Base-by-base conservation (phyloP, 176 grass and related monocot species). In the Canna indica region DNA sequence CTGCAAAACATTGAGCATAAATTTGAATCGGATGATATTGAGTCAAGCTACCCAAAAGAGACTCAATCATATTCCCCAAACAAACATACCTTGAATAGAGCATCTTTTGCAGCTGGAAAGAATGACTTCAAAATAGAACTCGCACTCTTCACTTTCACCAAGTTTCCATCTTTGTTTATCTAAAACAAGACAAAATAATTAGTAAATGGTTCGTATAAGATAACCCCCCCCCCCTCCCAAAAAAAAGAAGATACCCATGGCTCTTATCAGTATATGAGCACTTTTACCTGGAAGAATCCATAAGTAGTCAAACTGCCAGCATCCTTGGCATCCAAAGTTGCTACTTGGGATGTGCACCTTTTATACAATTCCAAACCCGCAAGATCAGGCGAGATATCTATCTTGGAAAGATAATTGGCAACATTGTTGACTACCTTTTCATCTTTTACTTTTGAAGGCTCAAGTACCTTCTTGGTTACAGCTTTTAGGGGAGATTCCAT, bases 1-100 rank as follows among this genome's bases (percentile, higher is more conserved):
- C 95, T 99, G 88, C 81, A 72, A 82, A 61, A 25, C 57, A 68
- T 13, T 42, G 59, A 70, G 59, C 74, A 52, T 16, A 52, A 22
- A 80, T 35, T 65, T 29, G 30, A n/a, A 32, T 70, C 28, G 4
- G 69, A 45, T 11, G 4, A 11, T 26, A 1, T 26, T 26, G 11
- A 26, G n/a, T 26, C 24, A 26, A 9, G n/a, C 18, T 26, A 59
- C n/a, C n/a, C 54, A 59, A 11, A 18, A 3, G 24, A 26, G 54
- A 18, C 47, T 58, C 22, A n/a, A 58, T 28, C 26, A 26, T n/a
- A 58, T 58, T 8, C 25, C 22, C 5, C 24, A 22, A 18, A 56
- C n/a, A 7, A n/a, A 66, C 68, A 78, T 85, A 73, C 95, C 86
- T 99, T 78, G 81, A 90, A 99, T 57, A 85, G 73, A 32, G 20